Evolutionary conservation across 805 yeast species (phyloP).

Genomic region (Helenozyma baotianmanensis): DNA sequence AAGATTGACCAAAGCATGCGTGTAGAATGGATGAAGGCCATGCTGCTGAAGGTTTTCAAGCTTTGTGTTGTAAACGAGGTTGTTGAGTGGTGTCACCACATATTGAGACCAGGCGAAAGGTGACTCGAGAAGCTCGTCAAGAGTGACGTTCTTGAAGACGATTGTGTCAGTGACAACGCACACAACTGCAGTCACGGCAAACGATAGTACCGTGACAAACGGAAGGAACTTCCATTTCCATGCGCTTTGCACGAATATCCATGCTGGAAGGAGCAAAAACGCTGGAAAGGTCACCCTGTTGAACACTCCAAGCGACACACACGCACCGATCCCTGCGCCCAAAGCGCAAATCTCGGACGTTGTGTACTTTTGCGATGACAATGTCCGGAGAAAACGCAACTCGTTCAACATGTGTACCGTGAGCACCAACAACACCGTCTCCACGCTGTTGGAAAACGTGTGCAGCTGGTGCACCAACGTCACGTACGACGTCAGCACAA

Average conservation of each 20-base stretch:
- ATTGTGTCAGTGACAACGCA: conserved; percentile 55
- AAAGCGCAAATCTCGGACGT: conserved; percentile 19
- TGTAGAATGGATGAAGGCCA: conserved; percentile 77
- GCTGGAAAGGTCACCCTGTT: conserved; percentile 82
- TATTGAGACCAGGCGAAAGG: conserved; percentile 19
- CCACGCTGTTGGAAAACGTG: conserved; percentile 84
- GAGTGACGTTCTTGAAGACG: conserved; percentile 22
- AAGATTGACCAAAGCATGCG: conserved; percentile 68
- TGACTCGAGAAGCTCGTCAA: conserved; percentile 2
- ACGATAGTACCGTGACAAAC: conserved; percentile 24
- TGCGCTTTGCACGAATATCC: conserved; percentile 43
- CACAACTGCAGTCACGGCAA: conserved; percentile 25
- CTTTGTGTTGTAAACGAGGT: conserved; percentile 63
- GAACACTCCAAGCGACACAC: conserved; percentile 66
- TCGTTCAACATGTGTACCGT: conserved; percentile 47
- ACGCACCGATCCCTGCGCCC: conserved; percentile 31
- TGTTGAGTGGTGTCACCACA: conserved; percentile 73
- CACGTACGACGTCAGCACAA: conserved; percentile 57
- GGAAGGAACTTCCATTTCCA: conserved; percentile 29
- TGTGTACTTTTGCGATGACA: conserved; percentile 10
- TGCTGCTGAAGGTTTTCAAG: conserved; percentile 61
- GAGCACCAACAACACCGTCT: conserved; percentile 53
- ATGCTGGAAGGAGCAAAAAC: conserved; percentile 63
- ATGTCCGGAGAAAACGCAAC: conserved; percentile 22
- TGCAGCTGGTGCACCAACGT: conserved; percentile 80